Evolutionary conservation across 2,329 filamentous ascomycete species (phyloP), one percentile per base, ranked within the genome.

Genomic region (Rugonectria rugulosa): DNA sequence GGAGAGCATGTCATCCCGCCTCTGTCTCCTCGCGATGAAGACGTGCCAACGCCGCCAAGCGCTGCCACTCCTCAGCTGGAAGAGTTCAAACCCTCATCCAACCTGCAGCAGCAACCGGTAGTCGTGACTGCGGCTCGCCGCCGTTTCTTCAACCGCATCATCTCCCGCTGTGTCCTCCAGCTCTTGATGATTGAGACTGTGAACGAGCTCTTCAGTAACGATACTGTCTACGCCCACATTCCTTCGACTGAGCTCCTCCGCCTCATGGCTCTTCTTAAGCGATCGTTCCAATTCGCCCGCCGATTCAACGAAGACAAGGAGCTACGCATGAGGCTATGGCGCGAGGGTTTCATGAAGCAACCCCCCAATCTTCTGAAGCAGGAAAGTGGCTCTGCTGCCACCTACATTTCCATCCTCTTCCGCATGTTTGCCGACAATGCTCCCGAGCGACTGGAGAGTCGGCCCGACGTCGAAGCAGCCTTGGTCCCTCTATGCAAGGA

Each of bases 181-280:
- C 85, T 99, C 2, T 86, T 99, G 61, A 99, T 99, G 92, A 99
- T 99, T 66, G 96, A 99, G 74, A 99, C 96, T 0, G 96, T 99
- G 36, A 96, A 96, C 69, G 96, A 99, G 74, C 86, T 99, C 43
- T 99, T 99, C 79, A 96, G 92, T 65, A 99, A 98, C 73, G 93
- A 98, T 70, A 86, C 90, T 1, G 96, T 99, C 14, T 99, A 99
- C 72, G 83, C 88, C 6, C 88, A 96, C 71, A 99, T 99, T 32
- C 96, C 95, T 0, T 97, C 92, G 1, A 79, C 85, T 9, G 92
- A 98, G 70, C 86, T 99, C 0, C 81, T 99, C 17, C 88, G 93
- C 3, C 81, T 99, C 12, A 99, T 99, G 96, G 86, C 85, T 1
- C 82, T 99, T 1, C 82, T 99, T 24, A 99, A 99, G 77, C 95